Evolutionary conservation across 1,284 basidiomycete genomes (phyloP).

Genomic region (Xerocomus amazonicus): DNA sequence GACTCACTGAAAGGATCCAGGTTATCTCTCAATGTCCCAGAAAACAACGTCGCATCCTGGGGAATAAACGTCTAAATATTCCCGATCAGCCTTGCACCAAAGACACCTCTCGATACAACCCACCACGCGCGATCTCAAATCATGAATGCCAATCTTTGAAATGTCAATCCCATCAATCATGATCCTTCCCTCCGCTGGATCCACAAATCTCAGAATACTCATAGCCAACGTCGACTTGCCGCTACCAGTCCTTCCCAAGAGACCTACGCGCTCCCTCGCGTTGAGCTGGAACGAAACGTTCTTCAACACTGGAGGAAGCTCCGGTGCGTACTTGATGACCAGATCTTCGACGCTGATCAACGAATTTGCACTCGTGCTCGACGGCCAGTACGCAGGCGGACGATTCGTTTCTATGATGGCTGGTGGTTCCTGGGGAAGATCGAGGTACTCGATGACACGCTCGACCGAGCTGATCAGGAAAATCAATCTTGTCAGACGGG

Average conservation of each 20-base stretch:
- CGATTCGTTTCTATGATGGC: constrained; percentile 62
- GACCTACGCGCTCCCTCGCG: constrained; percentile 65
- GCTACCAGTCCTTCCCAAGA: constrained; percentile 71
- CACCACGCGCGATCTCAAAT: constrained; percentile 73
- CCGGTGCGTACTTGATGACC: constrained; percentile 78
- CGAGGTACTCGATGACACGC: constrained; percentile 84
- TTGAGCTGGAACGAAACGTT: constrained; percentile 65
- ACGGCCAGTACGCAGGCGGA: constrained; percentile 86
- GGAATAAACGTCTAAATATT: constrained; percentile 71
- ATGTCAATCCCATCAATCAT: constrained; percentile 89
- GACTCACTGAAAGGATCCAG: constrained; percentile 75
- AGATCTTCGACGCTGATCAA: constrained; percentile 69
- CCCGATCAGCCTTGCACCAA: neutral
- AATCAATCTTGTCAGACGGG: constrained; percentile 57
- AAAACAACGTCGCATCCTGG: constrained; percentile 82
- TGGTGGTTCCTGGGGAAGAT: constrained; percentile 83
- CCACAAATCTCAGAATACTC: constrained; percentile 85
- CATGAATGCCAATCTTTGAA: constrained; percentile 80
- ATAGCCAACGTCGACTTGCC: constrained; percentile 86
- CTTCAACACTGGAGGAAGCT: constrained; percentile 80
- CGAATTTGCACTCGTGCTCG: constrained; percentile 52
- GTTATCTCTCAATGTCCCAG: constrained; percentile 82
- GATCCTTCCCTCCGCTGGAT: constrained; percentile 78
- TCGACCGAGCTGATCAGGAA: constrained; percentile 70
- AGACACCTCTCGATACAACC: constrained; percentile 23